Percentiles rank a stretch among this genome's conserved stretches.
phyloP scores from a whole-genome alignment of 2,329 filamentous ascomycete species.

The Gliomastix tumulicola region DNA sequence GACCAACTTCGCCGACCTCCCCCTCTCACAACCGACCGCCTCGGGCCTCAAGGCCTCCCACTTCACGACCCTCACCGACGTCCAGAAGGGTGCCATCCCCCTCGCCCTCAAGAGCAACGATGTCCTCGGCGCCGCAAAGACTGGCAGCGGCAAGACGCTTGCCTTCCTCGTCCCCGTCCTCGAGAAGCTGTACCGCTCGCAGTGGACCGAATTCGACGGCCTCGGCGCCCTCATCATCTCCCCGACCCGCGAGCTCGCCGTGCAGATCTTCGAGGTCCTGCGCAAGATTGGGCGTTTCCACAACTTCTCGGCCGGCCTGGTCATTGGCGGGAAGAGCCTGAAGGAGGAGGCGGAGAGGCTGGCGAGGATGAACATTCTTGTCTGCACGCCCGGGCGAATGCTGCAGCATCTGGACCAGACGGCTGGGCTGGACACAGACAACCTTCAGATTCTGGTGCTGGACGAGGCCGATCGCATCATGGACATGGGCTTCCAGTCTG shows the following conservation, averaged over 20 bases:
- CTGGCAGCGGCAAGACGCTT: slow-evolving; percentile 90
- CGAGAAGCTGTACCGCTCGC: slow-evolving; percentile 82
- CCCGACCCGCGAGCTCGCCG: slow-evolving; percentile 88
- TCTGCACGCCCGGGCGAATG: slow-evolving; percentile 92
- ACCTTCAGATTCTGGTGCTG: slow-evolving; percentile 85
- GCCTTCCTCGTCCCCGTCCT: slow-evolving; percentile 88
- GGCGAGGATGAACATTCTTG: slow-evolving; percentile 90
- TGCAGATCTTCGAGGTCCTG: slow-evolving; percentile 93
- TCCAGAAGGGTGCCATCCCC: slow-evolving; percentile 85
- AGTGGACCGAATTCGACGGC: slow-evolving; percentile 87
- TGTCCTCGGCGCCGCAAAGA: slow-evolving; percentile 91
- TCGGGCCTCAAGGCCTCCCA: slow-evolving; percentile 78
- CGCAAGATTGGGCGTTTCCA: slow-evolving; percentile 86
- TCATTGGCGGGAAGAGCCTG: slow-evolving; percentile 89
- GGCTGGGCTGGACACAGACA: slow-evolving; percentile 80
- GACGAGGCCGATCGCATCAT: slow-evolving; percentile 96
- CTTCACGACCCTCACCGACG: slow-evolving; percentile 84
- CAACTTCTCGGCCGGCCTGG: slow-evolving; percentile 81
- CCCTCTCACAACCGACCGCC: slow-evolving; percentile 74
- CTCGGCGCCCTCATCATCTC: slow-evolving; percentile 89
- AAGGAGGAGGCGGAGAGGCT: slow-evolving; percentile 81
- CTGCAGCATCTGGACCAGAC: slow-evolving; percentile 95
- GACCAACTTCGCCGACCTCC: slow-evolving; percentile 74
- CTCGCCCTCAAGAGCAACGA: slow-evolving; percentile 79
- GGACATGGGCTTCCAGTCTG: slow-evolving; percentile 92